Evolutionary conservation across 176 grass and related monocot genomes (phyloP).

Genomic region (Urochloa ruziziensis): DNA sequence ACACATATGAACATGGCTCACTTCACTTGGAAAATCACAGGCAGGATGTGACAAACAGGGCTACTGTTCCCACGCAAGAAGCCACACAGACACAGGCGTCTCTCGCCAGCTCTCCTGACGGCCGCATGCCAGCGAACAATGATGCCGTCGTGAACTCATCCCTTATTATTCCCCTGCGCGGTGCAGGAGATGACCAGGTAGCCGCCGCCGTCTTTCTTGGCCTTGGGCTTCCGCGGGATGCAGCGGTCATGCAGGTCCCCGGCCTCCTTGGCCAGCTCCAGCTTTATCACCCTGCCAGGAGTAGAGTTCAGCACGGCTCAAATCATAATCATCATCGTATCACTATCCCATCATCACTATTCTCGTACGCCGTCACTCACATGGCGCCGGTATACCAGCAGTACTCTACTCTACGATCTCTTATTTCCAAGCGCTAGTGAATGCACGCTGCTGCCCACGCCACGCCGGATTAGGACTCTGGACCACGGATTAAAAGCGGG

Average conservation of each 20-base stretch:
- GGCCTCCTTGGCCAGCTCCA: slow-evolving; percentile 47
- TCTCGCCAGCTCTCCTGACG: background rate
- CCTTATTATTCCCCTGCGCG: slow-evolving; percentile 42
- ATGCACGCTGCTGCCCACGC: background rate
- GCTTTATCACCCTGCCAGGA: slow-evolving; percentile 53
- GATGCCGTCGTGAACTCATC: background rate
- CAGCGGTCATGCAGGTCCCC: slow-evolving; percentile 58
- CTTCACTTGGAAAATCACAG: background rate
- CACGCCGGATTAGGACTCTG: background rate
- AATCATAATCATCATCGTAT: background rate
- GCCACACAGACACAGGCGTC: background rate
- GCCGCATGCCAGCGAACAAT: background rate
- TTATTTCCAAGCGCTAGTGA: background rate
- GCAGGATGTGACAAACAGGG: background rate
- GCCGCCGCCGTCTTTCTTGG: slow-evolving; percentile 47
- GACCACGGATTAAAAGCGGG: slow-evolving; percentile 12
- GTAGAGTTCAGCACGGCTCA: background rate
- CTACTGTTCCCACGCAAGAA: background rate
- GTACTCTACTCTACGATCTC: background rate
- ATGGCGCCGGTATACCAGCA: background rate
- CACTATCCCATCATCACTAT: background rate
- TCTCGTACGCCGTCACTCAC: background rate
- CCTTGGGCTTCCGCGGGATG: slow-evolving; percentile 65
- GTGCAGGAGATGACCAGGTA: slow-evolving; percentile 47
- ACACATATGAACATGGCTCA: background rate